Evolutionary conservation across 1,284 basidiomycete genomes (phyloP), one percentile per base, ranked within the genome.

Genomic region (Cryptococcus maquisensis): DNA sequence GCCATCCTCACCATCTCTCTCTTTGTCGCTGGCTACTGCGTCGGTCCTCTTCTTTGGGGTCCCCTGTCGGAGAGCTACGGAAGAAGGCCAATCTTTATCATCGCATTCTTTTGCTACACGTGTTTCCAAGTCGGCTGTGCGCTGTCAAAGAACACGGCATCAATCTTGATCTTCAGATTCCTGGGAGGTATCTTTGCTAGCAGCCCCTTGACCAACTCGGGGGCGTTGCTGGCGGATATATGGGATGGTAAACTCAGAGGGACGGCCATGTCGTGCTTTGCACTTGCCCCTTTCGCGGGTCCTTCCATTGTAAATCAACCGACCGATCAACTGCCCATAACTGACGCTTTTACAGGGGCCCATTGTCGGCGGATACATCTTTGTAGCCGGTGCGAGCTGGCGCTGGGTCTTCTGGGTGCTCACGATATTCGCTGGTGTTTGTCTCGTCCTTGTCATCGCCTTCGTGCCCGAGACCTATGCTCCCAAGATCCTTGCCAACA

Each of bases 381-480:
- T 67, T 2, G 79, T 81, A 15, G 66, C 75, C 1, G 79, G 78
- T 6, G 73, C 77, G 60, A 51, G 55, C 52, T 74, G 71, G 71
- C 51, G 78, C 38, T 80, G 79, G 78, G 72, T 80, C 10, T 91
- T 85, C 76, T 90, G 86, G 86, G 78, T 87, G 40, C 72, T 87
- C 39, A 79, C 86, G 12, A 80, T 83, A 32, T 90, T 90, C 64
- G 77, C 73, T 9, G 76, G 70, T 15, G 57, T 69, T 13, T 73
- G 69, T 56, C 55, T 65, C 32, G 44, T 59, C 26, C 10, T 69
- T 55, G 81, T 87, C 57, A 46, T 88, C 38, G 79, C 91, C 53
- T 83, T 84, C 2, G 72, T 93, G 0, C 87, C 87, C 0, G 90
- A 93, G 76, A 90, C 90, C 51, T 86, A 79, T 56, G 72, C 76